Base-by-base conservation (phyloP, 2,329 filamentous ascomycete species). In the Penicillium fuscoglaucum region DNA sequence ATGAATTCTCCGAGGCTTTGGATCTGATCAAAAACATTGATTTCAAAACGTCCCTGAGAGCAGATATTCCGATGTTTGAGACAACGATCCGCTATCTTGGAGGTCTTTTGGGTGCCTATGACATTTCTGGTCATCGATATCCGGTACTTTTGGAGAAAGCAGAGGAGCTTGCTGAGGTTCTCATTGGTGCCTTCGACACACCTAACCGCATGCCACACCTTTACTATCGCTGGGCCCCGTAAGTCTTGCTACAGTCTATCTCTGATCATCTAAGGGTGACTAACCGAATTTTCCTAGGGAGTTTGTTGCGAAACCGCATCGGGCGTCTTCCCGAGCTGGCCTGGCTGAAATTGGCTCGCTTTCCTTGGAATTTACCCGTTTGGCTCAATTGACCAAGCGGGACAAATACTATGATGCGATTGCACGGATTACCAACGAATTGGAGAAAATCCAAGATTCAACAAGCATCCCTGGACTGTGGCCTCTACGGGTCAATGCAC, bases 31-130 rank as follows among this genome's bases (percentile, higher is more conserved):
- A 82, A 57, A 75, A 84, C 6, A 93, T 97, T 58, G 91, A 97
- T 74, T 97, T 97, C 67, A 95, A 90, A 3, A 89, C 84, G 12
- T 88, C 85, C 29, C 74, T 80, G 15, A 81, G 87, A 49, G 72
- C 76, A 39, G 84, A 90, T 48, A 95, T 97, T 46, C 92, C 91
- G n/a, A 82, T 96, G 8, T 97, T 97, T 67, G 93, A 97, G 76
- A 96, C 92, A 0, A 90, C 88, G 12, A 97, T 98, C 70, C 86
- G 93, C 52, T 96, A 97, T 68, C 81, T 98, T 5, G 93, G 93
- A 33, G 93, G 93, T 1, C 79, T 98, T 44, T 71, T 97, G 43
- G 87, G 87, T 40, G 93, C 93, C 7, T 97, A 93, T 72, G 93
- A 98, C 76, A 82, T 97, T 56, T 93, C 90, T 52, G 89, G 84